These are phyloP conservation scores for Bipolaris bicolor DNA, from an alignment of 2,329 filamentous ascomycete genomes.

Conservation along the genomic window DNA sequence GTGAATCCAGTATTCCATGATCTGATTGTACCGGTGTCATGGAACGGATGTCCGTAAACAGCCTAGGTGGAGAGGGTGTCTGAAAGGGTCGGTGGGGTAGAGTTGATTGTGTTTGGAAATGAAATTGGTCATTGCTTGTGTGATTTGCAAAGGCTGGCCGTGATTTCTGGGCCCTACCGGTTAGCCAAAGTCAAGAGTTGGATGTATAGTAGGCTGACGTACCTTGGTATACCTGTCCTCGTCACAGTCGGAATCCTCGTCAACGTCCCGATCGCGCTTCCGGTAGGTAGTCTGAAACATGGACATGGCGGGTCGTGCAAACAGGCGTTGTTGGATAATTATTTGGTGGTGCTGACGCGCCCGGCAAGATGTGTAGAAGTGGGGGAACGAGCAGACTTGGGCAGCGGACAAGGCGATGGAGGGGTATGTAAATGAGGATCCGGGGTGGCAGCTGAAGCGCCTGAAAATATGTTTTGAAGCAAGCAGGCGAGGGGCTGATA, in stretches of 20 bases:
- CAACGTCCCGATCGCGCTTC: conserved; percentile 44
- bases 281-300: conserved; percentile 37
- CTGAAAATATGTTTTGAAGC: conserved; percentile 41
- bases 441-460: conserved; percentile 22
- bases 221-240: conserved; percentile 43
- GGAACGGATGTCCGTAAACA: conserved; percentile 33
- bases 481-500: conserved; percentile 27
- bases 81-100: conserved; percentile 32
- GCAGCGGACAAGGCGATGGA: conserved; percentile 17
- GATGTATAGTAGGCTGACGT: conserved; percentile 10
- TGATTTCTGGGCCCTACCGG: conserved; percentile 33
- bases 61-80: conserved; percentile 37
- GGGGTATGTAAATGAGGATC: conserved; percentile 19
- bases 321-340: conserved; percentile 1
- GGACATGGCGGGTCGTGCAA: conserved; percentile 34
- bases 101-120: conserved; percentile 25
- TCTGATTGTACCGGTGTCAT: conserved; percentile 43
- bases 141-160: conserved; percentile 32
- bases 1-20: conserved; percentile 33
- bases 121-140: conserved; percentile 24
- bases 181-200: conserved; percentile 15
- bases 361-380: conserved; percentile 30
- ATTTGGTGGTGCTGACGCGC: conserved; percentile 19
- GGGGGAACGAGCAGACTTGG: conserved; percentile 17
- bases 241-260: conserved; percentile 41